These are phyloP conservation scores for Ascochyta clinopodiicola DNA, from an alignment of 2,329 filamentous ascomycete species.

Conservation along the genomic window DNA sequence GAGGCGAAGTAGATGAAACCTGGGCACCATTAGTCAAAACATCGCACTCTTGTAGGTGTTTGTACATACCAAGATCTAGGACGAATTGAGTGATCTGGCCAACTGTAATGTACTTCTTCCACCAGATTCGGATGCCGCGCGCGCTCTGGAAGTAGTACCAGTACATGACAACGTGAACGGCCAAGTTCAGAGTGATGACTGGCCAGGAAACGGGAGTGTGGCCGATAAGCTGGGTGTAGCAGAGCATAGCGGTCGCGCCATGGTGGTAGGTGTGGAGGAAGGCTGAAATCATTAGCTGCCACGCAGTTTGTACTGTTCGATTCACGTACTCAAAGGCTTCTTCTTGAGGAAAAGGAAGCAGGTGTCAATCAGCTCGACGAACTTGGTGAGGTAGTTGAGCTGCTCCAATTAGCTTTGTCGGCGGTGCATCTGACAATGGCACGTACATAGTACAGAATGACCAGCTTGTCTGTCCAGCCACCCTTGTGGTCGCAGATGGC, in stretches of 20 bases:
- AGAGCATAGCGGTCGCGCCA: slow-evolving; percentile 92
- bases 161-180: slow-evolving; percentile 98
- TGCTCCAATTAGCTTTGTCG: slow-evolving; percentile 56
- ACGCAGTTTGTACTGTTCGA: not conserved
- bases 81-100: slow-evolving; percentile 97
- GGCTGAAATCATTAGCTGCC: slow-evolving; percentile 53
- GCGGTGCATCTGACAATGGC: not conserved
- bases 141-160: slow-evolving; percentile 99
- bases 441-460: slow-evolving; percentile 95
- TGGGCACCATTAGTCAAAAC: slow-evolving; percentile 48
- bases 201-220: slow-evolving; percentile 95
- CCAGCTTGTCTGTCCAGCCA: slow-evolving; percentile 92
- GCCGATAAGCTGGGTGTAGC: slow-evolving; percentile 96
- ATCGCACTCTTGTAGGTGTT: not conserved
- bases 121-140: slow-evolving; percentile 94
- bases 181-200: slow-evolving; percentile 88
- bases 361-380: slow-evolving; percentile 92
- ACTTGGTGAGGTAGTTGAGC: slow-evolving; percentile 99
- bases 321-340: slow-evolving; percentile 82
- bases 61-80: slow-evolving; percentile 83
- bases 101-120: slow-evolving; percentile 99
- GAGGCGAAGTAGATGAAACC: slow-evolving; percentile 98
- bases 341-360: slow-evolving; percentile 99
- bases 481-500: slow-evolving; percentile 82
- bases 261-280: slow-evolving; percentile 99